Conservation (phyloP, 1,284 basidiomycete species). For the Cutaneotrichosporon dermatis region DNA sequence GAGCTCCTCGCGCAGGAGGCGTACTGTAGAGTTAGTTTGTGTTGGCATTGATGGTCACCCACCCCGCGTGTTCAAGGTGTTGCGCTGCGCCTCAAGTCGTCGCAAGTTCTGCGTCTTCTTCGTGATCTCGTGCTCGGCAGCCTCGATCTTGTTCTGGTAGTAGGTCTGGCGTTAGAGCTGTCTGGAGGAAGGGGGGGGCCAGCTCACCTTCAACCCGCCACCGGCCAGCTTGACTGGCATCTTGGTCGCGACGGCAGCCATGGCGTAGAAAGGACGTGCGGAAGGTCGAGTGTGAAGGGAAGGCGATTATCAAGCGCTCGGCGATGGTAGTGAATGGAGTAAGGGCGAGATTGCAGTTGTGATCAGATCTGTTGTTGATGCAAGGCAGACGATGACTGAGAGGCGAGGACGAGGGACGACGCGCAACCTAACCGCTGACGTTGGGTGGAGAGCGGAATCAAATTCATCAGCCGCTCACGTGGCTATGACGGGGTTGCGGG, state of each 20-base stretch:
- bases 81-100: conserved; percentile 91
- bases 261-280: background rate
- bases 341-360: conserved; percentile 1
- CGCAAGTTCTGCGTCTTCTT: conserved; percentile 95
- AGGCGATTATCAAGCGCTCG: background rate
- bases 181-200: no score
- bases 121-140: conserved; percentile 86
- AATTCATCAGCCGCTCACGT: background rate
- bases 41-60: conserved; percentile 43
- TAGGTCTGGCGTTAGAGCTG: conserved; percentile 58
- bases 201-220: conserved; percentile 17
- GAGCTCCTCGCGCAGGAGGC: conserved; percentile 85
- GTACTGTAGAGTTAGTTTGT: conserved; percentile 52
- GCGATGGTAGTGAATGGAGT: background rate
- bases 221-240: conserved; percentile 15
- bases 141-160: conserved; percentile 93
- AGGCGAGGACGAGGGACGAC: background rate
- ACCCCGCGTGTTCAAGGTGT: conserved; percentile 94
- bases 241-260: conserved; percentile 15
- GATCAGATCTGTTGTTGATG: background rate
- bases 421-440: conserved; percentile 7
- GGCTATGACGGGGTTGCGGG: conserved; percentile 5
- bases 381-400: background rate
- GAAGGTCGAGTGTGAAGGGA: background rate
- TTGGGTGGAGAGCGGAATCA: background rate